These are phyloP conservation scores for Trichoderma parareesei DNA, from an alignment of 495 filamentous ascomycete species.

Conservation along the genomic window DNA sequence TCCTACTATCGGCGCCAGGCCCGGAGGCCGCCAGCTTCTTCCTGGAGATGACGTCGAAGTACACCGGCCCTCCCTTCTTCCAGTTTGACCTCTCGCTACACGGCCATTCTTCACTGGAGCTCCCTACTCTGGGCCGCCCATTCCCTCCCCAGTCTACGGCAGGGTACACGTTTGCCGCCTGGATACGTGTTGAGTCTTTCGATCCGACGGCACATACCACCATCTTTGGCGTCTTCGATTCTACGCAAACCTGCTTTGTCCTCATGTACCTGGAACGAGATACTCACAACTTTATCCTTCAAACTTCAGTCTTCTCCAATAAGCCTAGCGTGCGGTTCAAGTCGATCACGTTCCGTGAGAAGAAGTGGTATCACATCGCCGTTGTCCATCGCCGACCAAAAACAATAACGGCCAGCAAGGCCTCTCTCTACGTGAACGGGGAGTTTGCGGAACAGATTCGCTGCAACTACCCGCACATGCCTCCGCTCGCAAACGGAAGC, in stretches of 20 bases:
- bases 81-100: constrained; percentile 88
- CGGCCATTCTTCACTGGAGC: constrained; percentile 82
- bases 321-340: constrained; percentile 91
- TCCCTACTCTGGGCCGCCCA: constrained; percentile 68
- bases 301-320: constrained; percentile 83
- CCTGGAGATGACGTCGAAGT: constrained; percentile 59
- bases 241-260: constrained; percentile 86
- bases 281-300: constrained; percentile 89
- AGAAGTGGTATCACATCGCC: constrained; percentile 86
- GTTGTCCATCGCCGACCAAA: constrained; percentile 73
- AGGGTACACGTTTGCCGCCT: constrained; percentile 83
- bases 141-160: constrained; percentile 67
- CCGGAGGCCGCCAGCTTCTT: constrained; percentile 62
- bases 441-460: constrained; percentile 90
- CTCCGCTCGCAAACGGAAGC: constrained; percentile 50
- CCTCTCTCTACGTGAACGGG: constrained; percentile 83
- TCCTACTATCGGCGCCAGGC: constrained; percentile 59
- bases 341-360: constrained; percentile 61
- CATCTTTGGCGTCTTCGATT: constrained; percentile 90
- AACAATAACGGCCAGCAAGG: constrained; percentile 69
- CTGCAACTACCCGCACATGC: constrained; percentile 71
- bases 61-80: constrained; percentile 71
- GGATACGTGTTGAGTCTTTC: constrained; percentile 82
- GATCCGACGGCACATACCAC: constrained; percentile 83
- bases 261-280: constrained; percentile 91